Evolutionary conservation across 1,284 basidiomycete genomes (phyloP), one percentile per base, ranked within the genome.

Genomic region (Ustilago lituana): DNA sequence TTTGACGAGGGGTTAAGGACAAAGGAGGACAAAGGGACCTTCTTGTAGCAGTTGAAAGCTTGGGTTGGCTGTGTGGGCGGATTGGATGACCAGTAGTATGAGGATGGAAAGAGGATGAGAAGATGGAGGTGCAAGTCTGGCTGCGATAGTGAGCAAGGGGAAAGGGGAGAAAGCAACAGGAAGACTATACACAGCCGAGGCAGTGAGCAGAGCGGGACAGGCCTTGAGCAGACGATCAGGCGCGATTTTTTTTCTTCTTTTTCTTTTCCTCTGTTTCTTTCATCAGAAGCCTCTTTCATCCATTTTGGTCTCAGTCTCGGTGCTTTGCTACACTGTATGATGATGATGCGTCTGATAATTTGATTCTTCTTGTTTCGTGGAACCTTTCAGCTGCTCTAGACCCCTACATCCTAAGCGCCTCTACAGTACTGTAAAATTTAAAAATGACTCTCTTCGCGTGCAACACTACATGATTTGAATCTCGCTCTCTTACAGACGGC

Each of bases 191-290:
- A 29, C 24, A 22, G 20, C 26, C 52, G 36, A 26, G 51, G 52
- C 52, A 54, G 43, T 29, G 31, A 44, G 10, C 17, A 20, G 17
- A 33, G 15, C n/a, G 20, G n/a, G 33, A n/a, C 20, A 15, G 7
- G 46, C 19, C 35, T 17, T n/a, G 32, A 27, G 33, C 46, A 57
- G 49, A 46, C 57, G 44, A 52, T n/a, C 24, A 29, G n/a, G 31
- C 35, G 15, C 32, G 27, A 36, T 29, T 56, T 48, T 48, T 53
- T 27, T 22, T 47, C 24, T 17, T 35, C 35, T 31, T 26, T 22
- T 29, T 43, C 8, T 24, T 15, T 43, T 37, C 33, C 31, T 4
- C 7, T 27, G 32, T 31, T 48, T 31, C 17, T 29, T 2, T 27
- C 22, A 5, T 7, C 14, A 15, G 8, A 24, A n/a, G n/a, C n/a